A percentile compares a stretch with the other conserved stretches of the same genome.
Evolutionary conservation across 176 grass and related monocot genomes (phyloP).

Genomic region (Triticum urartu): DNA sequence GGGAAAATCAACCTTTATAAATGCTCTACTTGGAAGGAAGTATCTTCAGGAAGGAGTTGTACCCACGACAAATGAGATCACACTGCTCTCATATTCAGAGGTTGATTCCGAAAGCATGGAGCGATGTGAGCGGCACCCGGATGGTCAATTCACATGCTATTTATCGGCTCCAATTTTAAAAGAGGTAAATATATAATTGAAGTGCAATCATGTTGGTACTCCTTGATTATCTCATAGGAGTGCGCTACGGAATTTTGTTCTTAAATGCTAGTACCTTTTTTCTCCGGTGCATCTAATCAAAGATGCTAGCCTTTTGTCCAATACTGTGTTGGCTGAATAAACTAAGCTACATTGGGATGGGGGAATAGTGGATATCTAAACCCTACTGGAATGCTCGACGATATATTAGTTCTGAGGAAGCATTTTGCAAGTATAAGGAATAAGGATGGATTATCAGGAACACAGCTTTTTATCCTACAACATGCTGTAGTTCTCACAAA

Average conservation of each 20-base stretch:
- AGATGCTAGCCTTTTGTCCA: neutral
- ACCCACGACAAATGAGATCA: constrained; percentile 94
- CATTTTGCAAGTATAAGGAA: constrained; percentile 15
- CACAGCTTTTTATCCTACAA: neutral
- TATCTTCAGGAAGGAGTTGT: constrained; percentile 94
- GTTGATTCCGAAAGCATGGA: constrained; percentile 70
- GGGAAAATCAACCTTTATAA: constrained; percentile 97
- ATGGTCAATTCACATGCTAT: constrained; percentile 94
- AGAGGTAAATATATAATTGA: constrained; percentile 67
- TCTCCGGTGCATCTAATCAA: neutral
- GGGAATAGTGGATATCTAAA: constrained; percentile 1
- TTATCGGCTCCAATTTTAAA: constrained; percentile 83
- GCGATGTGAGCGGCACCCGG: constrained; percentile 77
- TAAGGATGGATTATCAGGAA: constrained; percentile 9
- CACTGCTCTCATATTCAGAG: constrained; percentile 77
- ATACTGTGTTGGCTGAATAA: neutral
- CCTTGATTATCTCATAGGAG: constrained; percentile 16
- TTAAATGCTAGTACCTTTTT: neutral
- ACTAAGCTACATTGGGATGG: constrained; percentile 18
- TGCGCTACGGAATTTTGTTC: neutral
- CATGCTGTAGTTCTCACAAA: neutral
- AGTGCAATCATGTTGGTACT: neutral
- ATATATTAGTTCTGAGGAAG: constrained; percentile 2
- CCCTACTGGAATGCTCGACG: neutral
- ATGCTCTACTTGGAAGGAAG: constrained; percentile 84